These are phyloP conservation scores for Lasiosphaeris hirsuta DNA, from an alignment of 495 filamentous ascomycete species.

Conservation along the genomic window DNA sequence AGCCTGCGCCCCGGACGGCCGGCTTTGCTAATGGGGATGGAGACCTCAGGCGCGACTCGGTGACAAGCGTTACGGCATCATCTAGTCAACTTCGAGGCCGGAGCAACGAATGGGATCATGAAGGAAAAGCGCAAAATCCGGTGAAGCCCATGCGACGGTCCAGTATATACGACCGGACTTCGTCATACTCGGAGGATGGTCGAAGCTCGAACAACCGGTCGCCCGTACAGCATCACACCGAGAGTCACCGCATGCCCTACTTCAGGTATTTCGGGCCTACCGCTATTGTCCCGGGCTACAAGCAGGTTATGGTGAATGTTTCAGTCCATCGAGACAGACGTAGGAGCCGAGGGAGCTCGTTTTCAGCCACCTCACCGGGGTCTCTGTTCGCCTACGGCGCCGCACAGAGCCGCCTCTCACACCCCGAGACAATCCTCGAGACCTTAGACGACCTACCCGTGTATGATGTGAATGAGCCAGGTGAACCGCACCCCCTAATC, in stretches of 20 bases:
- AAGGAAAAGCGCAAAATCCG: slow-evolving; percentile 21
- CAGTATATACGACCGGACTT: slow-evolving; percentile 24
- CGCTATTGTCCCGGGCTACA: slow-evolving; percentile 87
- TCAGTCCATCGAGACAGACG: slow-evolving; percentile 47
- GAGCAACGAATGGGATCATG: slow-evolving; percentile 32
- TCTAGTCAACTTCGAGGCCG: slow-evolving; percentile 13
- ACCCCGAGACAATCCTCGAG: slow-evolving; percentile 45
- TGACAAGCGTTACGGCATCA: slow-evolving; percentile 19
- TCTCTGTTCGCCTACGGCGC: slow-evolving; percentile 20
- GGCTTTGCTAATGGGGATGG: slow-evolving; percentile 23
- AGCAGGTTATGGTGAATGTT: slow-evolving; percentile 83
- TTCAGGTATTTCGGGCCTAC: slow-evolving; percentile 87
- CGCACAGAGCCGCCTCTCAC: slow-evolving; percentile 18
- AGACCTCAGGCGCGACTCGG: slow-evolving; percentile 22
- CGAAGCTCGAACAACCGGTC: slow-evolving; percentile 41
- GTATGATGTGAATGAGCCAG: slow-evolving; percentile 67
- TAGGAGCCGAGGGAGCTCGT: slow-evolving; percentile 39
- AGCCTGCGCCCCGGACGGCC: slow-evolving; percentile 10
- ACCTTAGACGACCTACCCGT: slow-evolving; percentile 68
- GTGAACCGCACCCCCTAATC: slow-evolving; percentile 67
- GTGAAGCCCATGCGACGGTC: slow-evolving; percentile 20
- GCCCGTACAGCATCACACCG: slow-evolving; percentile 43
- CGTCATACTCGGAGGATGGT: slow-evolving; percentile 41
- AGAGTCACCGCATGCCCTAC: slow-evolving; percentile 71
- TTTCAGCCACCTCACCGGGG: slow-evolving; percentile 41